phyloP scores from a whole-genome alignment of 2,329 filamentous ascomycete species.

The Aphanocladium album region DNA sequence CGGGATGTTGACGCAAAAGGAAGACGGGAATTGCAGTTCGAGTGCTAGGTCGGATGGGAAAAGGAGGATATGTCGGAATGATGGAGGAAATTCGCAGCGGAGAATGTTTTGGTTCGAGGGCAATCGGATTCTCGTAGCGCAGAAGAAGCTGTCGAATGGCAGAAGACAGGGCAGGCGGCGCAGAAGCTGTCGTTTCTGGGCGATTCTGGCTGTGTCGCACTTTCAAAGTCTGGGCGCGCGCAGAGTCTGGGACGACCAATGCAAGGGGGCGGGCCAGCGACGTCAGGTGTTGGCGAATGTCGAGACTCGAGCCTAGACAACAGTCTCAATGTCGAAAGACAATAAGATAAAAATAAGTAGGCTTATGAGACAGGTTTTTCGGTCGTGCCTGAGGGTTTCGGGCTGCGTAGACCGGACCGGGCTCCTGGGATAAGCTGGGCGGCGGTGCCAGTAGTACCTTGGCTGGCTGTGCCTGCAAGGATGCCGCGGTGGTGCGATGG shows the following conservation, averaged over 20 bases:
- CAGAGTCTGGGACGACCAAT: neutral
- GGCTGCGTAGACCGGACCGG: neutral
- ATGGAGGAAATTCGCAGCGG: neutral
- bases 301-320: neutral
- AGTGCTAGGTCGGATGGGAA: neutral
- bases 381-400: neutral
- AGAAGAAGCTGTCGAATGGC: neutral
- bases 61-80: neutral
- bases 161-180: neutral
- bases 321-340: neutral
- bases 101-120: neutral
- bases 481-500: neutral
- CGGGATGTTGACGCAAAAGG: neutral
- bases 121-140: neutral
- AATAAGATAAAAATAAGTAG: conserved; percentile 3
- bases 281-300: neutral
- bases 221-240: neutral
- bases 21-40: neutral
- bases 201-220: neutral
- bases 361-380: neutral
- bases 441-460: too few relatives aligned
- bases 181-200: neutral
- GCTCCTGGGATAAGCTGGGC: neutral
- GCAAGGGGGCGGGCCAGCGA: neutral
- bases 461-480: neutral